phyloP scores from a whole-genome alignment of 768 basidiomycete species.

The Coprinellus aureogranulatus region DNA sequence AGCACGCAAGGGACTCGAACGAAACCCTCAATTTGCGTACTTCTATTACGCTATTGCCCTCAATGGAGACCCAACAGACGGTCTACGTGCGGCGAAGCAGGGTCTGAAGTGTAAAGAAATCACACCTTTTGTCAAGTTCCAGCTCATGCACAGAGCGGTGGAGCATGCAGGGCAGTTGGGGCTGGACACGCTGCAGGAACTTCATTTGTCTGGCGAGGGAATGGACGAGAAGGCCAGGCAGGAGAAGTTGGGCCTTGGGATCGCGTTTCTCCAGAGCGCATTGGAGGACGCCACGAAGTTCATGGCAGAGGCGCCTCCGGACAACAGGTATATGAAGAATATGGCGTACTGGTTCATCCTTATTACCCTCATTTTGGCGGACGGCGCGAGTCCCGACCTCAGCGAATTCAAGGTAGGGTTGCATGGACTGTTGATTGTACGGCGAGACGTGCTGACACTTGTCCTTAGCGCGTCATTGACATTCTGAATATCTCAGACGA shows the following conservation, averaged over 20 bases:
- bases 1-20: conserved; percentile 47
- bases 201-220: conserved; percentile 35
- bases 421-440: neutral
- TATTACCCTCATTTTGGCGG: conserved; percentile 50
- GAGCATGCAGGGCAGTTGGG: conserved; percentile 61
- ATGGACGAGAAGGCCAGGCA: conserved; percentile 9
- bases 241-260: conserved; percentile 52
- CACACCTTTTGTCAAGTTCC: conserved; percentile 54
- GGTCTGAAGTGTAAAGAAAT: conserved; percentile 56
- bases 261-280: conserved; percentile 59
- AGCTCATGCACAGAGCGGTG: conserved; percentile 60
- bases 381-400: conserved; percentile 49
- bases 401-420: conserved; percentile 47
- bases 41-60: conserved; percentile 63
- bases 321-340: conserved; percentile 58
- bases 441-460: neutral
- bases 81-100: conserved; percentile 62
- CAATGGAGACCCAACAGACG: conserved; percentile 44
- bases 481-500: conserved; percentile 54
- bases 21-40: conserved; percentile 59
- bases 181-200: conserved; percentile 45
- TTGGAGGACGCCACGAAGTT: conserved; percentile 59
- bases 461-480: conserved; percentile 30
- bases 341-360: conserved; percentile 60
- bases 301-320: conserved; percentile 56